Base-by-base conservation (phyloP, 1,284 basidiomycete genomes). In the Fomitopsis schrenkii region DNA sequence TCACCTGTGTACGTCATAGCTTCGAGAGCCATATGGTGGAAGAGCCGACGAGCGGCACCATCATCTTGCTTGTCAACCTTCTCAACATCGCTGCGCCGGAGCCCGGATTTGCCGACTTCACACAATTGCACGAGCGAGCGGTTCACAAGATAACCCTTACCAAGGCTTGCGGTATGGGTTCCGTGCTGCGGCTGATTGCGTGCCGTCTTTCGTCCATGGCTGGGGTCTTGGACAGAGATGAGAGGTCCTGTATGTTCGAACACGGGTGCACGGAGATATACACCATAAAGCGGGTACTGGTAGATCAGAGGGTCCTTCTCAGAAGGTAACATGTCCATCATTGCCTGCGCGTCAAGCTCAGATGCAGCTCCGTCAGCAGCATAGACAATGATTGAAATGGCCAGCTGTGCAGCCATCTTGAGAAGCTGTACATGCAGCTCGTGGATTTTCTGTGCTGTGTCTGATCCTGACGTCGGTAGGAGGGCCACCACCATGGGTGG, bases 51-150 rank as follows among this genome's bases (percentile, higher is more conserved):
- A n/a, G 70, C 71, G 3, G 70, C 65, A 14, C 70, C 69, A 62
- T 72, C 70, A 56, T 72, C 71, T 41, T 72, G 70, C 45, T 72
- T 72, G 55, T 72, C 71, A 0, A 70, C 64, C 55, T 72, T 68
- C 12, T 66, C 38, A 2, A 72, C 68, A 58, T 72, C 69, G 3
- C 60, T 57, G 3, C 40, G 38, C 12, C 3, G 67, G 54, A 12
- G 70, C 52, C 1, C 69, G 68, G 3, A 67, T 57, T 14, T 44
- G 15, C 0, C 59, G 28, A 5, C 50, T 58, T 7, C 62, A 38
- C 5, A 63, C 12, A 69, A 60, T 15, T 60, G 57, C 35, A 72
- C 57, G 15, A 72, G 61, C 2, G 66, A 66, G 6, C 60, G 45
- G 42, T 71, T 68, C 12, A 71, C 69, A 6, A 72, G 42, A 38